Base-by-base conservation (phyloP, 179 eudicot genomes). In the Camellia oleifera region DNA sequence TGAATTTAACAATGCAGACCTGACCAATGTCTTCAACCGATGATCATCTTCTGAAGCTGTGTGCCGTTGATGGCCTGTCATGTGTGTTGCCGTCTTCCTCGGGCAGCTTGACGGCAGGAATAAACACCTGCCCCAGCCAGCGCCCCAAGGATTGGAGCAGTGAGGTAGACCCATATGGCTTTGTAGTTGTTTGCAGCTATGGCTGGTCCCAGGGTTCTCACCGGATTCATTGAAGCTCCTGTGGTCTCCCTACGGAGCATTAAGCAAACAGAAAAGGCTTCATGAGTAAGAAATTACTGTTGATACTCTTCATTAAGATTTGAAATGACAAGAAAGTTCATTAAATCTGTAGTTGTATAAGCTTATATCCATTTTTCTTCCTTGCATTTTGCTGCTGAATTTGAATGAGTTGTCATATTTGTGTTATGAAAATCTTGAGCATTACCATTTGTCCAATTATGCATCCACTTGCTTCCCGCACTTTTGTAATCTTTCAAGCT, bases 151-250 rank as follows among this genome's bases (percentile, higher is more conserved):
- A 92, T 64, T 17, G 98, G 99, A 67, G 99, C 96, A 68, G 88
- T 89, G 64, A 92, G 77, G 86, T 96, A 96, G 45, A 96, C 78
- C 99, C 98, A 96, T 75, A 96, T 76, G 75, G 84, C 96, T 85
- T 87, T 86, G 79, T 76, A 96, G 89, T 94, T 96, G 73, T 87
- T 88, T 79, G 88, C 96, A 10, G 94, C 98, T 85, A 94, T 84
- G 75, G 99, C 98, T 74, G 99, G 99, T 71, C 99, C 99, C 79
- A 96, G 53, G 62, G 94, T 94, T 84, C 99, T 89, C 61, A 91
- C 99, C 18, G 98, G 99, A 69, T 94, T 96, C 99, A 96, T 96
- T 56, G 99, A 96, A 32, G 89, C 99, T 87, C 99, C 99, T 5
- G 98, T 94, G 15, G 76, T 71, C 79, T 62, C 80, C 86, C 91